Base-by-base conservation (phyloP, 768 basidiomycete genomes). In the Saitozyma podzolica region DNA sequence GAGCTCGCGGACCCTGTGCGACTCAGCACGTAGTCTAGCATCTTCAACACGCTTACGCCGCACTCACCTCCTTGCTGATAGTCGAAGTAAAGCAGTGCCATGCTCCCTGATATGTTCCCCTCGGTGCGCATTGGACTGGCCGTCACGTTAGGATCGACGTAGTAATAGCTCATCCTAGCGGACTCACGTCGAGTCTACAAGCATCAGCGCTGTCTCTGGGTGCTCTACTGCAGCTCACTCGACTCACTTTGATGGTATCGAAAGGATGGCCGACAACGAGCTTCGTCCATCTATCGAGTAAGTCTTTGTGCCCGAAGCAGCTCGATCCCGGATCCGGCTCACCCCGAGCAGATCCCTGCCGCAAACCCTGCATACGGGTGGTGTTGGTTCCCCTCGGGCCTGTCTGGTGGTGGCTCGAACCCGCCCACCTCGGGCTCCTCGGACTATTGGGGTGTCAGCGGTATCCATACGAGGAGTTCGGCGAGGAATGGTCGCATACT, bases 311-410 rank as follows among this genome's bases (percentile, higher is more conserved):
- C 3, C 45, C 45, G 45, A 17, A 47, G 45, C 45, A 47, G 13
- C n/a, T 17, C 6, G 45, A 11, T 47, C n/a, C 45, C 29, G 29
- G 29, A 47, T 47, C 11, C 6, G 19, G 45, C 73, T 66, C 58
- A 72, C 70, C 74, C 74, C 17, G 74, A 75, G 19, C 64, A 70
- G n/a, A 75, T 61, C 13, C 76, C 76, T 14, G 76, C 76, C 16
- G 74, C 74, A 58, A 78, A 78, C 0, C 76, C 76, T 6, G 70
- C 57, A 45, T 73, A 68, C 10, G 70, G 70, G 54, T 61, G 63
- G 59, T 75, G 74, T 29, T 29, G 29, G 29, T 29, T 29, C 29
- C 29, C 29, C 29, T 29, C 29, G 2, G 29, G 29, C 29, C 29
- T 29, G 29, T 29, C 29, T 29, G 29, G 29, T 29, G 29, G 29